These are phyloP conservation scores for Geranium brycei DNA, from an alignment of 345 rosid species.

Conservation along the genomic window DNA sequence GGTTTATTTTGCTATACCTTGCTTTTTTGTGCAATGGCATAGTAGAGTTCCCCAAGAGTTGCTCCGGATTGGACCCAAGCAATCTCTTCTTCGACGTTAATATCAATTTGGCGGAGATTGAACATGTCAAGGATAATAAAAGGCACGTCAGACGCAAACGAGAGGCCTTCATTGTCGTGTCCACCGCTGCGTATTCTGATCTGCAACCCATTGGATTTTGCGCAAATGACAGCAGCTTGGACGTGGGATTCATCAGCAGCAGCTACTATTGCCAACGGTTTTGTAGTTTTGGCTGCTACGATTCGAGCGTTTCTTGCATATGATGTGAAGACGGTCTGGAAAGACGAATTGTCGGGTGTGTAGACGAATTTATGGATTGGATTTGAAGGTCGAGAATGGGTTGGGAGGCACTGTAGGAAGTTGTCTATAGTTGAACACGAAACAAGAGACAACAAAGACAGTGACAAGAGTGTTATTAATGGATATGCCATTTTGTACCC, in stretches of 20 bases:
- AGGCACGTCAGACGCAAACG: constrained; percentile 12
- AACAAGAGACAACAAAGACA: background rate
- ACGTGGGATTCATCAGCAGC: constrained; percentile 16
- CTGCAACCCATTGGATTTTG: constrained; percentile 7
- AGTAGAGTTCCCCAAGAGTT: constrained; percentile 25
- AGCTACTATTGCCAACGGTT: constrained; percentile 16
- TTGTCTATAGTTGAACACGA: background rate
- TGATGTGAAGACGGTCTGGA: constrained; percentile 7
- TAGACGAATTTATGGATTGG: constrained; percentile 6
- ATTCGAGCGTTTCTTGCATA: constrained; percentile 15
- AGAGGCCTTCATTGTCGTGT: constrained; percentile 29
- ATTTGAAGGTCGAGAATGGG: constrained; percentile 8
- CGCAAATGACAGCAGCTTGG: constrained; percentile 18
- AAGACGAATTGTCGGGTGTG: constrained; percentile 12
- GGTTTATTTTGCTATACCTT: background rate
- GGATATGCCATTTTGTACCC: no score
- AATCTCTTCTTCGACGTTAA: constrained; percentile 9
- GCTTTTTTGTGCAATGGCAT: constrained; percentile 16
- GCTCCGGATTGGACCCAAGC: constrained; percentile 32
- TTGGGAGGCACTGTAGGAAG: constrained; percentile 10
- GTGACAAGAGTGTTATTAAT: no score
- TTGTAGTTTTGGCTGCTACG: constrained; percentile 11
- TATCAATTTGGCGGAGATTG: constrained; percentile 10
- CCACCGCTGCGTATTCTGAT: constrained; percentile 24
- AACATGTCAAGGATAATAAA: constrained; percentile 24